A percentile compares a stretch with the other conserved stretches of the same genome.
These are phyloP conservation scores for Grosmannia huntii DNA, from an alignment of 2,329 filamentous ascomycete genomes.

Conservation along the genomic window DNA sequence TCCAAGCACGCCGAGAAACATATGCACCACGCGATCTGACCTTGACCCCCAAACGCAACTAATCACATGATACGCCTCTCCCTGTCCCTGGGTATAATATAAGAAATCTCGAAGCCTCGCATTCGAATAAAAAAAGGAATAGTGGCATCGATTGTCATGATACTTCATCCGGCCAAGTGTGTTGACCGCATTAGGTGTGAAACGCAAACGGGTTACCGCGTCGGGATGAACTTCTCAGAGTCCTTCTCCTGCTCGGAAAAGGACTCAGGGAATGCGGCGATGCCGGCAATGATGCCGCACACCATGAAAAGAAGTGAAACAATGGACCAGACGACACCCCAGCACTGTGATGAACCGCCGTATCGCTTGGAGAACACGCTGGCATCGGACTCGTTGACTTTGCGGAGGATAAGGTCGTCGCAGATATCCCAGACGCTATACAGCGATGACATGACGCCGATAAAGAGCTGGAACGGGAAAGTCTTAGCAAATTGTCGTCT, in stretches of 20 bases:
- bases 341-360: conserved; percentile 67
- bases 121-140: background rate
- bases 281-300: conserved; percentile 58
- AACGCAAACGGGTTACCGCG: background rate
- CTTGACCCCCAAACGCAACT: background rate
- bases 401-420: conserved; percentile 67
- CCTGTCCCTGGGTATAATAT: conserved; percentile 2
- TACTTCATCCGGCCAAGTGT: background rate
- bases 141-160: background rate
- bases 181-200: background rate
- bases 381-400: conserved; percentile 69
- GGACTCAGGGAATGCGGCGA: conserved; percentile 63
- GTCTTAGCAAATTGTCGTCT: background rate
- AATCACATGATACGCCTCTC: background rate
- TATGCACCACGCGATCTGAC: background rate
- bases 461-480: conserved; percentile 43
- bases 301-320: conserved; percentile 62
- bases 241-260: conserved; percentile 56
- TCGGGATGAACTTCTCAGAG: conserved; percentile 52
- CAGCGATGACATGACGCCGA: conserved; percentile 68
- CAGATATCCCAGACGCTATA: conserved; percentile 81
- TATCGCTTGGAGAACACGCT: conserved; percentile 68
- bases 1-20: background rate
- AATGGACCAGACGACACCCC: conserved; percentile 68
- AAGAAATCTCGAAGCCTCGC: background rate